These are phyloP conservation scores for Trametes sanguinea DNA, from an alignment of 768 basidiomycete species.

Conservation along the genomic window DNA sequence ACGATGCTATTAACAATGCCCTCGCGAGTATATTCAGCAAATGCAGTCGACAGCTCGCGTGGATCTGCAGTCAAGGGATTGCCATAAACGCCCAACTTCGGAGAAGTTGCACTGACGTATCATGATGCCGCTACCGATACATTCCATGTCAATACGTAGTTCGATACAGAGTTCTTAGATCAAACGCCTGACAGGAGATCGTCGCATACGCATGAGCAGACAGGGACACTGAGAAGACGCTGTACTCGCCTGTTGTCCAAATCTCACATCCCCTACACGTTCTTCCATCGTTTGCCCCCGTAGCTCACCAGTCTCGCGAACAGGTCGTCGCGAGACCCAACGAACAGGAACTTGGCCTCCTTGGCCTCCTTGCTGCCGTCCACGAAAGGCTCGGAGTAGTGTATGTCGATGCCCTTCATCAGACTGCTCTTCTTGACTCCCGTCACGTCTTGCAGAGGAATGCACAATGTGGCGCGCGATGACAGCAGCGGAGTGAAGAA, in stretches of 20 bases:
- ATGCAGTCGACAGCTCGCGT: too few species aligned
- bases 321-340: slow-evolving; percentile 63
- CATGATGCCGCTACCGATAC: neutral
- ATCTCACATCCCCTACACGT: neutral
- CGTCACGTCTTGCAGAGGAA: slow-evolving; percentile 49
- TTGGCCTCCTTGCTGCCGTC: slow-evolving; percentile 39
- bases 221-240: neutral
- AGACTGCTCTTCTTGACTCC: slow-evolving; percentile 60
- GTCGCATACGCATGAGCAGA: neutral
- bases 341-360: slow-evolving; percentile 60
- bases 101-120: neutral
- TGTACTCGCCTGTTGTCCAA: neutral
- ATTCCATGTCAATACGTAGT: neutral
- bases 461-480: slow-evolving; percentile 44
- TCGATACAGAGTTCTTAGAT: neutral
- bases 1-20: too few species aligned
- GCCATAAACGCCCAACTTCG: neutral
- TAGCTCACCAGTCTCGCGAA: slow-evolving; percentile 63
- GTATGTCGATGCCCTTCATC: slow-evolving; percentile 53
- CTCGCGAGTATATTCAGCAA: too few species aligned
- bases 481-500: slow-evolving; percentile 59
- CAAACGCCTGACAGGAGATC: neutral
- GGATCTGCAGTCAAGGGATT: neutral
- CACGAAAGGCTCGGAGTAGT: slow-evolving; percentile 38
- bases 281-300: slow-evolving; percentile 52